Base-by-base conservation (phyloP, 164 flowering plant genomes). In the Akebia trifoliata region DNA sequence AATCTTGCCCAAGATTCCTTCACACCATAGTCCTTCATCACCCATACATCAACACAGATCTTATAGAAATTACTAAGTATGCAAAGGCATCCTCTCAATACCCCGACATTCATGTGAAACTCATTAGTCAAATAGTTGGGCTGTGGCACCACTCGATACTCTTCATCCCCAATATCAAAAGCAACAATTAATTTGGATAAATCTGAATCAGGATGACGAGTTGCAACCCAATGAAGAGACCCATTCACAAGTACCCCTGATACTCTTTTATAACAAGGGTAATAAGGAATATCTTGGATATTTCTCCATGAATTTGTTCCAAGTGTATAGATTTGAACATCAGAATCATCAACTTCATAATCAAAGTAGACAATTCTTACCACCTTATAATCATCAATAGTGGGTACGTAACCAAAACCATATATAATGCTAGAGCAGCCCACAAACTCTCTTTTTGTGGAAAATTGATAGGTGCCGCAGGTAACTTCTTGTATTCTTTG, bases 301-400 rank as follows among this genome's bases (percentile, higher is more conserved):
- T 8, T 56, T 56, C 44, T 56, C 59, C 59, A 56, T 29, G 49
- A 40, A 40, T 56, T 18, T 9, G 12, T 22, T 6, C 25, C 21
- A 8, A 40, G 21, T 30, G 59, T 24, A n/a, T 40, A 40, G 3
- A 39, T 35, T 20, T 30, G 24, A 15, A 39, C 48, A 15, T 22
- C 58, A 15, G 45, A 54, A 40, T 28, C 47, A 40, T 17, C 17
- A 8, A 22, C 26, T 2, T n/a, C 30, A 11, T 4, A 22, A 54
- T 0, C 1, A 54, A 24, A 37, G 20, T 6, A 6, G 20, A 28
- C 36, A 56, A 56, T 4, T 17, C 59, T 26, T 4, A 56, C 47
- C 35, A 56, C 32, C 15, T 56, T 39, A 11, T 56, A 56, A 56
- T 56, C 59, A 12, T 40, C 45, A 39, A 18, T 6, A 9, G 4